Evolutionary conservation across 148 eudicot species (phyloP).

Genomic region (Fallopia convolvulus): DNA sequence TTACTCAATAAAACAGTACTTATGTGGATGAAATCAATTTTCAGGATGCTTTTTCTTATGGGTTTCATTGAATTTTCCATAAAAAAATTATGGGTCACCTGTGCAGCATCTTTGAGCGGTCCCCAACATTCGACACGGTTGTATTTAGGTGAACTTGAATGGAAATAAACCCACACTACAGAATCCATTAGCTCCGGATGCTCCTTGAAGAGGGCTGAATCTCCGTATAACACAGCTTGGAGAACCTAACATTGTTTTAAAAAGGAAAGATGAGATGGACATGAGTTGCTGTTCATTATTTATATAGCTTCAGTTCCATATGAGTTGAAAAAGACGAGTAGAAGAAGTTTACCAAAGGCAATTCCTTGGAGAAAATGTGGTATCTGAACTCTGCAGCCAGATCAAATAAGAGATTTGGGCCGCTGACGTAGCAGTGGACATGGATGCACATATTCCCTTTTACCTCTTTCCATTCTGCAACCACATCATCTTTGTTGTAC

Average conservation of each 20-base stretch:
- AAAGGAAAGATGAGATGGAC: not conserved
- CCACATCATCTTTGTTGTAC: conserved; percentile 89
- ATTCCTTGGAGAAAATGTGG: conserved; percentile 84
- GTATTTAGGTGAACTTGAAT: conserved; percentile 64
- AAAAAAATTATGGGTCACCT: conserved; percentile 23
- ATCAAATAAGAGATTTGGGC: conserved; percentile 63
- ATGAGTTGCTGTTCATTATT: not conserved
- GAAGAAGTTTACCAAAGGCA: conserved; percentile 64
- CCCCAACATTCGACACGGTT: conserved; percentile 87
- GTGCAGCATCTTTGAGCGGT: conserved; percentile 70
- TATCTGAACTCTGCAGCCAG: conserved; percentile 78
- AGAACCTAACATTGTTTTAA: conserved; percentile 41
- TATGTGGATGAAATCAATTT: not conserved
- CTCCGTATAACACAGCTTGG: conserved; percentile 70
- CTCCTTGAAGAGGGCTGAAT: conserved; percentile 52
- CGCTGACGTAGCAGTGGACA: conserved; percentile 81
- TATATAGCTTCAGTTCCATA: not conserved
- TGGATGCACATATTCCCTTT: conserved; percentile 58
- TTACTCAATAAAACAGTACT: not conserved
- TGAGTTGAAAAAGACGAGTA: not conserved
- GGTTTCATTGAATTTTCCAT: too few relatives aligned
- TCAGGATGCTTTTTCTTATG: not conserved
- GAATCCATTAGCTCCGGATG: conserved; percentile 67
- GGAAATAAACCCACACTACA: conserved; percentile 71
- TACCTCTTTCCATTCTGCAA: conserved; percentile 82